A percentile compares a stretch with the other conserved stretches of the same genome.
phyloP scores from a whole-genome alignment of 2,329 filamentous ascomycete genomes.

The Hymenoscyphus fructigenus region DNA sequence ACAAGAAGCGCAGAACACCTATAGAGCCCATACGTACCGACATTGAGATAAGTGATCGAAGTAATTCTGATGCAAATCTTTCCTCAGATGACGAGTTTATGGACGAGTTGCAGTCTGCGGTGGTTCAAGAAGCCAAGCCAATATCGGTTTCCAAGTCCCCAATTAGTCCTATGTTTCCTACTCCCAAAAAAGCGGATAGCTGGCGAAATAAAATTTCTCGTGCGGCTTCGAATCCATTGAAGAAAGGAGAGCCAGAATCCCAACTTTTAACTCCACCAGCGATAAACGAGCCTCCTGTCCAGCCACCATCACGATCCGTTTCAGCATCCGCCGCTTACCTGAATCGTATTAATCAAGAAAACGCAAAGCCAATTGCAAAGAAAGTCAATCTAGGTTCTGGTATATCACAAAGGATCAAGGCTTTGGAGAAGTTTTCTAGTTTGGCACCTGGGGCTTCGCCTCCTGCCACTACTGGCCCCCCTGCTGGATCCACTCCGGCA shows the following conservation, averaged over 20 bases:
- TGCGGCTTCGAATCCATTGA: slow-evolving; percentile 39
- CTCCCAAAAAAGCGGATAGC: slow-evolving; percentile 28
- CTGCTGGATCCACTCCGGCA: slow-evolving; percentile 49
- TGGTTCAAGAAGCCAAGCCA: slow-evolving; percentile 78
- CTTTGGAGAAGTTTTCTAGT: slow-evolving; percentile 75
- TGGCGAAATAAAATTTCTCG: slow-evolving; percentile 32
- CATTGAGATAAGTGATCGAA: slow-evolving; percentile 38
- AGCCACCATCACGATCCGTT: slow-evolving; percentile 27
- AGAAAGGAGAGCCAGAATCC: slow-evolving; percentile 36
- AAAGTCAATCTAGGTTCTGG: slow-evolving; percentile 84
- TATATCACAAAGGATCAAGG: slow-evolving; percentile 93
- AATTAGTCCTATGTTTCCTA: slow-evolving; percentile 62
- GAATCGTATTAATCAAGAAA: slow-evolving; percentile 54
- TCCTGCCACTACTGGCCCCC: slow-evolving; percentile 19
- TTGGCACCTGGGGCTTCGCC: slow-evolving; percentile 40
- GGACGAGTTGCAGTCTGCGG: slow-evolving; percentile 81
- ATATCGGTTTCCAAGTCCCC: slow-evolving; percentile 81
- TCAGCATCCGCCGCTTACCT: slow-evolving; percentile 57
- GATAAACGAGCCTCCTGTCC: slow-evolving; percentile 23
- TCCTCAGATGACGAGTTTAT: slow-evolving; percentile 78
- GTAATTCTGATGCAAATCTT: slow-evolving; percentile 47
- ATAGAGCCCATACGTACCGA: slow-evolving; percentile 58
- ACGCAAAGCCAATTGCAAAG: slow-evolving; percentile 56
- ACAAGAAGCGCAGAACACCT: slow-evolving; percentile 28
- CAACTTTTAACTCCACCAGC: slow-evolving; percentile 42